phyloP scores from a whole-genome alignment of 2,329 filamentous ascomycete species.

The Domatiomyces globalis region DNA sequence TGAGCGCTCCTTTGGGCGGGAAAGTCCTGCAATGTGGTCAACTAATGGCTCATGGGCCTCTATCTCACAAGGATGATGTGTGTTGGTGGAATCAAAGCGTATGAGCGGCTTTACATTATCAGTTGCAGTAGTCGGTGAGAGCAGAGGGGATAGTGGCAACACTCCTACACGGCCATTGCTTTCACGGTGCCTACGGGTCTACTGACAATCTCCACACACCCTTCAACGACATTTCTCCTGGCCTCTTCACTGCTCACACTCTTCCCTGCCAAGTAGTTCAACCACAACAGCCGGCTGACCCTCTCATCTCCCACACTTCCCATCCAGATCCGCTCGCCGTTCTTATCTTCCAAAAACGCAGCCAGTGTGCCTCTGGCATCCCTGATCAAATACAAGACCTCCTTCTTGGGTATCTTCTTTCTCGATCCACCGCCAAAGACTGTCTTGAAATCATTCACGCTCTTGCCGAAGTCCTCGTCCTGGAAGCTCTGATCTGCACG shows the following conservation, averaged over 20 bases:
- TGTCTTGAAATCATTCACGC: constrained; percentile 63
- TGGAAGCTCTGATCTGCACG: constrained; percentile 28
- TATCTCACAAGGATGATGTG: no score
- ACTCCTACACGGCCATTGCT: constrained; percentile 48
- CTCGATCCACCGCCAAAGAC: constrained; percentile 61
- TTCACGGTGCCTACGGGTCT: constrained; percentile 77
- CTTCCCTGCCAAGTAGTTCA: constrained; percentile 76
- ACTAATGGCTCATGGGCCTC: no score
- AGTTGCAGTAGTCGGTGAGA: no score
- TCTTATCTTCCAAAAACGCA: constrained; percentile 47
- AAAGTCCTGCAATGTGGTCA: no score
- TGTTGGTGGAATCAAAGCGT: no score
- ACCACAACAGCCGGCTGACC: constrained; percentile 67
- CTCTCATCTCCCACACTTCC: constrained; percentile 66
- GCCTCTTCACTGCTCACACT: constrained; percentile 76
- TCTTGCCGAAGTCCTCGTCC: constrained; percentile 61
- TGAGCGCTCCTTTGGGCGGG: no score
- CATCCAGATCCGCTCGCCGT: constrained; percentile 40
- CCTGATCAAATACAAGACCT: constrained; percentile 60
- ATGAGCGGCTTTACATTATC: no score
- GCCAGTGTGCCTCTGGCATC: constrained; percentile 51
- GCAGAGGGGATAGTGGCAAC: background rate
- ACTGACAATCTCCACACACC: constrained; percentile 76
- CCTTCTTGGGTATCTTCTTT: constrained; percentile 60
- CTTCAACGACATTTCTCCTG: constrained; percentile 68